Conservation (phyloP, 2,329 filamentous ascomycete species). For the Beauveria australis region DNA sequence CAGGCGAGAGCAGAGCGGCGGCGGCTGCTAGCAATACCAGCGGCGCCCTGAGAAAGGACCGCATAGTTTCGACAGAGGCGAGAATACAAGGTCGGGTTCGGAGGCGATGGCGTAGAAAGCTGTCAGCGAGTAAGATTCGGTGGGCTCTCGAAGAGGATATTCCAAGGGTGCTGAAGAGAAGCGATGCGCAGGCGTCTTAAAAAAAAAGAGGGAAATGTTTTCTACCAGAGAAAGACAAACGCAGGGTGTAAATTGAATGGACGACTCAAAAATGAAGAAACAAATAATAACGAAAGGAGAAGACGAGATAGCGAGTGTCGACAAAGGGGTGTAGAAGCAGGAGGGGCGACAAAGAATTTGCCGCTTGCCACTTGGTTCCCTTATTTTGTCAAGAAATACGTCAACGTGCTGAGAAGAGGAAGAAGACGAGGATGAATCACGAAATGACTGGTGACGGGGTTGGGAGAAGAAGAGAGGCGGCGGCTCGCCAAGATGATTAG, state of each 20-base stretch:
- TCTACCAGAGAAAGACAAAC: slow-evolving; percentile 11
- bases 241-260: background rate
- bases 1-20: slow-evolving; percentile 36
- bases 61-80: slow-evolving; percentile 27
- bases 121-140: background rate
- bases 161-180: background rate
- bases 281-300: slow-evolving; percentile 14
- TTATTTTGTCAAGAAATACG: background rate
- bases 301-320: slow-evolving; percentile 6
- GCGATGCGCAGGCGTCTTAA: background rate
- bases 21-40: slow-evolving; percentile 37
- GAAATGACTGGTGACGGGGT: background rate
- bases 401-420: background rate
- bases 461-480: background rate
- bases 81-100: background rate
- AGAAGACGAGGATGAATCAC: background rate
- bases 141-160: background rate
- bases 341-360: background rate
- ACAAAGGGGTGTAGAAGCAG: background rate
- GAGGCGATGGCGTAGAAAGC: background rate
- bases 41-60: slow-evolving; percentile 36
- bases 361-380: background rate
- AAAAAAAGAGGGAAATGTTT: background rate
- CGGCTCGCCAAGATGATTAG: background rate
- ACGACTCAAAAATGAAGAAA: background rate